Evolutionary conservation across 169 alveolate genomes (phyloP).

Genomic region (Neospora caninum): DNA sequence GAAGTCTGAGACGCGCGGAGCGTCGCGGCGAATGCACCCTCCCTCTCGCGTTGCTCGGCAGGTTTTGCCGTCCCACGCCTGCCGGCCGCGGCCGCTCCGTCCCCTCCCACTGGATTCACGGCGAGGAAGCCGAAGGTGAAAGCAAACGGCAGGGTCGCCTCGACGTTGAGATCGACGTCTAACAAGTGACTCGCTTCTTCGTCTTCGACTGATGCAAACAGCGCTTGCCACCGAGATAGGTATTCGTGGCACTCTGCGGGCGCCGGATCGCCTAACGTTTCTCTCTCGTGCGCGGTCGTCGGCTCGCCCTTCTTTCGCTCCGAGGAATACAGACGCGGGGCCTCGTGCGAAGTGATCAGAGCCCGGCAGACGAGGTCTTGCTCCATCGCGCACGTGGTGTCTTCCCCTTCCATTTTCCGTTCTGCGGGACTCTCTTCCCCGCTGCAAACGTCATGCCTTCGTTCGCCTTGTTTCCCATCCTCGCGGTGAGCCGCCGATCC

Average conservation of each 20-base stretch:
- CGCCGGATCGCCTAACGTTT: too few species aligned
- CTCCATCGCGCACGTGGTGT: neutral
- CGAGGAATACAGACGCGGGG: too few species aligned
- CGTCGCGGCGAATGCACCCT: too few species aligned
- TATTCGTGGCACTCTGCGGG: neutral
- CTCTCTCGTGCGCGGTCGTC: too few species aligned
- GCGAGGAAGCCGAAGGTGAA: slow-evolving; percentile 14
- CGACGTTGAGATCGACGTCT: neutral
- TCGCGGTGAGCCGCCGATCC: neutral
- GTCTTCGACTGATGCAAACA: neutral
- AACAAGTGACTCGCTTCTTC: neutral
- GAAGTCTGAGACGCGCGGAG: too few species aligned
- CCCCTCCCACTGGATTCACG: neutral
- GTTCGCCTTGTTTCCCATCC: neutral
- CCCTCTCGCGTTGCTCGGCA: too few species aligned
- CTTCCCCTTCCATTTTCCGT: neutral
- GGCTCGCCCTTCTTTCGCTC: too few species aligned
- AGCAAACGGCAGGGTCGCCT: neutral
- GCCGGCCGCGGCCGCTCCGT: neutral
- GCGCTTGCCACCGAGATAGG: neutral
- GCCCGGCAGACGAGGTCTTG: neutral
- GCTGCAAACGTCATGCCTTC: neutral
- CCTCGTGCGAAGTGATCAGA: too few species aligned
- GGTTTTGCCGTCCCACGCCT: too few species aligned
- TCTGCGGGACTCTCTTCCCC: neutral